A percentile compares a stretch with the other conserved stretches of the same genome.
Evolutionary conservation across 2,329 filamentous ascomycete genomes (phyloP).

Genomic region (Aspergillus sp.): DNA sequence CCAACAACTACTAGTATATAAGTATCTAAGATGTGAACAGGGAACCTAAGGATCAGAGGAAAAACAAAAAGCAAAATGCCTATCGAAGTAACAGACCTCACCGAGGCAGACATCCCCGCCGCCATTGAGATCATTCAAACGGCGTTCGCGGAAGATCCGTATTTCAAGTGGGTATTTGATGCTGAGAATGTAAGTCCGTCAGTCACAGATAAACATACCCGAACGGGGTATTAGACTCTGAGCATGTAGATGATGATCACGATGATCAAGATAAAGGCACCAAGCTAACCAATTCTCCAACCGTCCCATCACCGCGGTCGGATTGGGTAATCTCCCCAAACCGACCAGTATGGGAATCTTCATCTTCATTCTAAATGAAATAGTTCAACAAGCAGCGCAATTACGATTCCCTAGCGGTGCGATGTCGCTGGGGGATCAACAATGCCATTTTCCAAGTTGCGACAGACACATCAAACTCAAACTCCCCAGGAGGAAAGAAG

Average conservation of each 20-base stretch:
- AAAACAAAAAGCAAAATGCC: slow-evolving; percentile 43
- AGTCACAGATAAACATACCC: background rate
- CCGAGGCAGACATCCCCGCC: slow-evolving; percentile 62
- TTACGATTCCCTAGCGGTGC: slow-evolving; percentile 62
- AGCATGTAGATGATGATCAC: background rate
- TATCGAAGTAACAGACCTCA: slow-evolving; percentile 59
- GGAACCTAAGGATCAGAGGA: background rate
- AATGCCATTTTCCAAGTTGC: slow-evolving; percentile 74
- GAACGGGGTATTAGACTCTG: no score
- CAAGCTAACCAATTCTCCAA: slow-evolving; percentile 23
- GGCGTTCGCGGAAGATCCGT: slow-evolving; percentile 68
- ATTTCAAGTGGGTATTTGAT: slow-evolving; percentile 68
- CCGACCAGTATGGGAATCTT: slow-evolving; percentile 12
- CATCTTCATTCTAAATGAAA: background rate
- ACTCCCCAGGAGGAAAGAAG: background rate
- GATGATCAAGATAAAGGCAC: background rate
- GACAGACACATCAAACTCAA: slow-evolving; percentile 53
- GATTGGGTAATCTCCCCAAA: background rate
- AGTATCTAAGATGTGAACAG: no score
- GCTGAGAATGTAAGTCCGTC: slow-evolving; percentile 51
- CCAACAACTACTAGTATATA: no score
- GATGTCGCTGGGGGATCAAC: slow-evolving; percentile 71
- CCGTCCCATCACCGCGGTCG: slow-evolving; percentile 21
- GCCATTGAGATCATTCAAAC: slow-evolving; percentile 66
- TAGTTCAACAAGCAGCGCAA: slow-evolving; percentile 65